Conservation (phyloP, 768 basidiomycete species). For the Rhodotorula sphaerocarpa region DNA sequence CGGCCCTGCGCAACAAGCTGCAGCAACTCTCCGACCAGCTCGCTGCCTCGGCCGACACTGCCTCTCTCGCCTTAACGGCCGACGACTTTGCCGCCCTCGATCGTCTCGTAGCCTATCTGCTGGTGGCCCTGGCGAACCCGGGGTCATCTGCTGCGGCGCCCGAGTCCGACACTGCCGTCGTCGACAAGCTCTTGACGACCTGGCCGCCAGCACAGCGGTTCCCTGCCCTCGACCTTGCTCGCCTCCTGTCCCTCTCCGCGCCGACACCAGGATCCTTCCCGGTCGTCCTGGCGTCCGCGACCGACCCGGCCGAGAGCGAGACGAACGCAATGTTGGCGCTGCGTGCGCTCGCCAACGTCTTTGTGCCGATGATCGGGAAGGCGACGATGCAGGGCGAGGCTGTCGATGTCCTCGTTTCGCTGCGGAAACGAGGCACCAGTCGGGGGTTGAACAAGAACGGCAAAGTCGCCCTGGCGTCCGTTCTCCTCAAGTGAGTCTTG, state of each 20-base stretch:
- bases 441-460: slow-evolving; percentile 58
- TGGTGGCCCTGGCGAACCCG: slow-evolving; percentile 30
- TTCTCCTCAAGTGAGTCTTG: slow-evolving; percentile 71
- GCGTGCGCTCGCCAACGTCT: slow-evolving; percentile 68
- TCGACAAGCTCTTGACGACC: slow-evolving; percentile 23
- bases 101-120: slow-evolving; percentile 27
- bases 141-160: slow-evolving; percentile 23
- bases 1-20: slow-evolving; percentile 73
- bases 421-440: slow-evolving; percentile 51
- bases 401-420: slow-evolving; percentile 46
- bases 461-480: slow-evolving; percentile 67
- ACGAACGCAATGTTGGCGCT: slow-evolving; percentile 75
- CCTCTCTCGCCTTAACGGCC: slow-evolving; percentile 24
- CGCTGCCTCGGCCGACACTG: slow-evolving; percentile 53
- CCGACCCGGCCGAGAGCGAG: slow-evolving; percentile 50
- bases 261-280: slow-evolving; percentile 49
- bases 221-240: slow-evolving; percentile 40
- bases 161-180: slow-evolving; percentile 21
- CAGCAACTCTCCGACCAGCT: slow-evolving; percentile 52
- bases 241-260: slow-evolving; percentile 62
- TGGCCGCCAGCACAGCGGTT: slow-evolving; percentile 27
- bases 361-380: slow-evolving; percentile 44
- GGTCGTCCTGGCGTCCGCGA: slow-evolving; percentile 49
- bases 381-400: slow-evolving; percentile 34
- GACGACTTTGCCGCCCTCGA: slow-evolving; percentile 40